Evolutionary conservation across 179 eudicot species (phyloP).

Genomic region (Patellifolia procumbens): DNA sequence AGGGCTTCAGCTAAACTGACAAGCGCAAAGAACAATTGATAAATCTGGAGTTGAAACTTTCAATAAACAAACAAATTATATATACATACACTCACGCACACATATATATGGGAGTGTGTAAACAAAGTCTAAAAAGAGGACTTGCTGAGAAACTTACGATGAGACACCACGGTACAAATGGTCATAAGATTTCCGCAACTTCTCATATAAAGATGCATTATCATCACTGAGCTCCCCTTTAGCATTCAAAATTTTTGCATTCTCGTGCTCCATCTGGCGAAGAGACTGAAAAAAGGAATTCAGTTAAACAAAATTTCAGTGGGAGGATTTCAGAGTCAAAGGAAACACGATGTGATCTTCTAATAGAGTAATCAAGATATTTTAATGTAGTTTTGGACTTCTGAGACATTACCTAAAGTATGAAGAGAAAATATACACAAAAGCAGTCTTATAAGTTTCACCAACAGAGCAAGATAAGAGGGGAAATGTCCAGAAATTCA

Average conservation of each 20-base stretch:
- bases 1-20: slow-evolving; percentile 95
- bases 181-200: slow-evolving; percentile 90
- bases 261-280: slow-evolving; percentile 95
- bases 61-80: background rate
- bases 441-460: background rate
- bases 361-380: background rate
- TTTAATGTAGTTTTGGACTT: background rate
- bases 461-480: background rate
- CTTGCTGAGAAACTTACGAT: slow-evolving; percentile 58
- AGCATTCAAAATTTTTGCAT: slow-evolving; percentile 85
- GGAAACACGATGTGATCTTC: background rate
- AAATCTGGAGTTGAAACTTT: slow-evolving; percentile 14
- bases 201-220: slow-evolving; percentile 82
- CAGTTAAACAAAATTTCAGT: background rate
- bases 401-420: background rate
- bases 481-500: background rate
- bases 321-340: background rate
- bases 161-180: slow-evolving; percentile 86
- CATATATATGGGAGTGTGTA: background rate
- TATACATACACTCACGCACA: no score
- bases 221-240: slow-evolving; percentile 98
- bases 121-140: slow-evolving; percentile 1
- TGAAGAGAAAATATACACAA: background rate
- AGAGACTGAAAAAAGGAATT: slow-evolving; percentile 60
- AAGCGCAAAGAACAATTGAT: slow-evolving; percentile 16